Base-by-base conservation (phyloP, 148 eudicot species). In the Polygonum aviculare region DNA sequence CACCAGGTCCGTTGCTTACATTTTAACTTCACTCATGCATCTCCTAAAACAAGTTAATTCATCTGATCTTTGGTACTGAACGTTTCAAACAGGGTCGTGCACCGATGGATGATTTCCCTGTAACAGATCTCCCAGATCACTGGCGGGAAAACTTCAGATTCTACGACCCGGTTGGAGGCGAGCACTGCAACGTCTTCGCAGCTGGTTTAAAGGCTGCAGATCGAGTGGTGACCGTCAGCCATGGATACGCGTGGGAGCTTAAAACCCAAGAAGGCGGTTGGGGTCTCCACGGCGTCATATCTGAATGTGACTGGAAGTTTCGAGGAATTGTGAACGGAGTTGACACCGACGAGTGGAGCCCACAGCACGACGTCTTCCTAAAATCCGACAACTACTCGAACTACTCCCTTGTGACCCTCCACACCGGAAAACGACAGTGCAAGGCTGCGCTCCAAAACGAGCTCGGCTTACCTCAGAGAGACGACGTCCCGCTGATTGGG, bases 161-260 rank as follows among this genome's bases (percentile, higher is more conserved):
- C 80, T 87, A 86, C 35, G 99, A 96, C 76, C 98, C 99, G 0
- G 76, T 96, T 33, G 99, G 99, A 6, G 98, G 99, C 12, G 94
- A 91, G 74, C 99, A 96, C 83, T 88, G 87, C 83, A 96, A 96
- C 72, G 90, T 93, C 79, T 93, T 96, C 70, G 98, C 99, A 0
- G 98, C 90, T 19, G 97, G 99, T 79, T 73, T 96, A 7, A 96
- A 93, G 48, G 78, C 89, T 2, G 99, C 98, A 16, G 99, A 96
- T 67, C 97, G 98, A 47, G 79, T 93, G 18, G 93, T 96, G 36
- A 91, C 98, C 4, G 99, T 96, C 49, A 96, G 99, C 76, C 99
- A 96, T 51, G 98, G 98, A 41, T 96, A 96, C 77, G 85, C 99
- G 7, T 82, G 98, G 99, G 99, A 96, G 84, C 82, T 96, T 38